phyloP scores from a whole-genome alignment of 805 yeast species.

The Ogataea trehaloabstinens region DNA sequence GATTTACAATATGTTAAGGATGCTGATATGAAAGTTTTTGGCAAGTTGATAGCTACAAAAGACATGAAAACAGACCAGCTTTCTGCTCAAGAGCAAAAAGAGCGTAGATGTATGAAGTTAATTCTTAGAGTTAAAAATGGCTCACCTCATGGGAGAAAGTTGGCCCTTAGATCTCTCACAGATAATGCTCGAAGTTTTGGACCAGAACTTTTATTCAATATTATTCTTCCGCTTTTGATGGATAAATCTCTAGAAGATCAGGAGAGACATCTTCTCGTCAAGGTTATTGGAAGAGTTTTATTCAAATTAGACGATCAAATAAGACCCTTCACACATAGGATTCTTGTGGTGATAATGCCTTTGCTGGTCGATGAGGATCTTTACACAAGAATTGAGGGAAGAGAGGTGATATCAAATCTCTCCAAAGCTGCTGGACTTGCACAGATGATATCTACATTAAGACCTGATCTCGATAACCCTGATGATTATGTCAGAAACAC shows the following conservation, averaged over 20 bases:
- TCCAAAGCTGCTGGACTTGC: constrained; percentile 82
- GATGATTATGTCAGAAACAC: constrained; percentile 80
- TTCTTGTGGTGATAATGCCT: constrained; percentile 75
- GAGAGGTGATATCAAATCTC: constrained; percentile 71
- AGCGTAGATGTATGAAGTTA: constrained; percentile 58
- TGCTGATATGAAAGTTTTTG: constrained; percentile 70
- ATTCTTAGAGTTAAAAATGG: constrained; percentile 79
- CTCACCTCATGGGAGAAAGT: constrained; percentile 61
- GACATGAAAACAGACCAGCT: constrained; percentile 33
- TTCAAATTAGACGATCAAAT: constrained; percentile 62
- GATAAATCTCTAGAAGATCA: constrained; percentile 74
- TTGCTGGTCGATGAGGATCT: constrained; percentile 75
- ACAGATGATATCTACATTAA: constrained; percentile 69
- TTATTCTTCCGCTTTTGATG: constrained; percentile 70
- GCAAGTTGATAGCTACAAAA: constrained; percentile 45
- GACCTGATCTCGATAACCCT: constrained; percentile 78
- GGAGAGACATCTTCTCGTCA: constrained; percentile 80
- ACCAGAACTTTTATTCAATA: constrained; percentile 63
- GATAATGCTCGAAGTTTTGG: constrained; percentile 67
- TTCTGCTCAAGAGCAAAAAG: constrained; percentile 53
- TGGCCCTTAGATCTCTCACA: constrained; percentile 62
- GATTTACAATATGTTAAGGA: constrained; percentile 70
- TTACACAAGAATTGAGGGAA: constrained; percentile 71
- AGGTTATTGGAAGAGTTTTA: constrained; percentile 67
- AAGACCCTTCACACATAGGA: constrained; percentile 70